These are phyloP conservation scores for Sarocladiaceae sp. DNA, from an alignment of 2,329 filamentous ascomycete species.

Conservation along the genomic window DNA sequence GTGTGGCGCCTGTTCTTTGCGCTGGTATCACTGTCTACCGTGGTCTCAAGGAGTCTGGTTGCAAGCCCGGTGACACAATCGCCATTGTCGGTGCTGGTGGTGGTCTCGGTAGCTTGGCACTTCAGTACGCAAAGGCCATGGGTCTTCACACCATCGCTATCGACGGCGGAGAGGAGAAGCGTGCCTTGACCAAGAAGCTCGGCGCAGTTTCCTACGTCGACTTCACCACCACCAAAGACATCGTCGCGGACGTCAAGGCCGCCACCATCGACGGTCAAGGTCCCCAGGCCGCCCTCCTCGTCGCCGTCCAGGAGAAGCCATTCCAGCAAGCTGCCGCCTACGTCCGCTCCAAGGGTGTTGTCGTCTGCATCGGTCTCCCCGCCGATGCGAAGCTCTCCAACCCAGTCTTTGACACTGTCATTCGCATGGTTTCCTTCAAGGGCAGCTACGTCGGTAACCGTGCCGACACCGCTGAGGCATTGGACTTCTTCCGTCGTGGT, in stretches of 20 bases:
- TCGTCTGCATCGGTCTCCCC: conserved; percentile 87
- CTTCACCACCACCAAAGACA: conserved; percentile 69
- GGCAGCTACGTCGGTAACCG: conserved; percentile 93
- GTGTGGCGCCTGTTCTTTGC: conserved; percentile 75
- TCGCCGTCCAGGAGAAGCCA: conserved; percentile 84
- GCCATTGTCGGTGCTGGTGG: conserved; percentile 85
- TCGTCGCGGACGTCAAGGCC: conserved; percentile 80
- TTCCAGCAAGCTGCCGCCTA: conserved; percentile 94
- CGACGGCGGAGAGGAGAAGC: conserved; percentile 80
- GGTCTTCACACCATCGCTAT: conserved; percentile 77
- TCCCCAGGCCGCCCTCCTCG: conserved; percentile 80
- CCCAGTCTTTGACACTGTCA: conserved; percentile 84
- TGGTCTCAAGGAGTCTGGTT: conserved; percentile 80
- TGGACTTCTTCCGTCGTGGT: conserved; percentile 83
- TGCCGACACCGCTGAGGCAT: conserved; percentile 79
- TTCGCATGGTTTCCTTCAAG: conserved; percentile 88
- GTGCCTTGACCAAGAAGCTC: conserved; percentile 61
- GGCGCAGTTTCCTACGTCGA: conserved; percentile 75
- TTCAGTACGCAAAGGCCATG: conserved; percentile 91
- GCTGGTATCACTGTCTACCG: conserved; percentile 88
- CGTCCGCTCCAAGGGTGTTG: conserved; percentile 74
- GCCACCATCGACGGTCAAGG: conserved; percentile 69
- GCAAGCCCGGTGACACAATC: conserved; percentile 69
- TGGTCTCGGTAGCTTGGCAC: conserved; percentile 72
- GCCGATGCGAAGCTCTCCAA: conserved; percentile 74